These are phyloP conservation scores for Russula dissimulans DNA, from an alignment of 768 basidiomycete species.

Conservation along the genomic window DNA sequence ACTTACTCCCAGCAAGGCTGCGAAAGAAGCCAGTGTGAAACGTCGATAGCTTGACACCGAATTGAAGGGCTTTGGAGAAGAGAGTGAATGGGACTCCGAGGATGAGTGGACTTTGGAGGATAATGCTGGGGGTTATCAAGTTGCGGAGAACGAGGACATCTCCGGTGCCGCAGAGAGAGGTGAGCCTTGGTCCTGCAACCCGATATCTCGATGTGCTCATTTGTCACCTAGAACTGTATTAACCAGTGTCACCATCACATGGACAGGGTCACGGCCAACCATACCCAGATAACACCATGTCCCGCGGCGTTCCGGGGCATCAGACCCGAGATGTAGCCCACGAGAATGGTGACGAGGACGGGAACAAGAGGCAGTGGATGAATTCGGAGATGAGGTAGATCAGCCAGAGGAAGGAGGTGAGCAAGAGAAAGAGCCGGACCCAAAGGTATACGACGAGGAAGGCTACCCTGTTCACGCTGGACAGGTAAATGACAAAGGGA, in stretches of 20 bases:
- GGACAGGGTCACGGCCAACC: neutral
- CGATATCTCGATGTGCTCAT: neutral
- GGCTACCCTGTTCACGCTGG: neutral
- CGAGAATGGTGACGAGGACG: neutral
- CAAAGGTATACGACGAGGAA: neutral
- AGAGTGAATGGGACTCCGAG: conserved; percentile 10
- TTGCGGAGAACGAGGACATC: neutral
- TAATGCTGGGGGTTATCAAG: neutral
- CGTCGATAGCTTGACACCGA: conserved; percentile 9
- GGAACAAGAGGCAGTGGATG: neutral
- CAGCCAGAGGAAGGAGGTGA: neutral
- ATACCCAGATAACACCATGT: neutral
- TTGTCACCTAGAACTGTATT: neutral
- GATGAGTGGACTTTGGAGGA: conserved; percentile 14
- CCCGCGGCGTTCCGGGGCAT: neutral
- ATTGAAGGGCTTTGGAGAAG: neutral
- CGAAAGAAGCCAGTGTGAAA: conserved; percentile 13
- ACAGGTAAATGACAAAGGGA: neutral
- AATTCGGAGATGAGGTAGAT: neutral
- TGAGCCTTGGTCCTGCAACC: neutral
- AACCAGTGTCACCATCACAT: neutral
- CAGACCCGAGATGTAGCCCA: neutral
- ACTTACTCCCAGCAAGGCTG: conserved; percentile 6
- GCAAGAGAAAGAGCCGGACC: neutral
- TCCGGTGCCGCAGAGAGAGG: neutral